Conservation (phyloP, 805 yeast species). For the Cyberlindnera samutprakarnensis region DNA sequence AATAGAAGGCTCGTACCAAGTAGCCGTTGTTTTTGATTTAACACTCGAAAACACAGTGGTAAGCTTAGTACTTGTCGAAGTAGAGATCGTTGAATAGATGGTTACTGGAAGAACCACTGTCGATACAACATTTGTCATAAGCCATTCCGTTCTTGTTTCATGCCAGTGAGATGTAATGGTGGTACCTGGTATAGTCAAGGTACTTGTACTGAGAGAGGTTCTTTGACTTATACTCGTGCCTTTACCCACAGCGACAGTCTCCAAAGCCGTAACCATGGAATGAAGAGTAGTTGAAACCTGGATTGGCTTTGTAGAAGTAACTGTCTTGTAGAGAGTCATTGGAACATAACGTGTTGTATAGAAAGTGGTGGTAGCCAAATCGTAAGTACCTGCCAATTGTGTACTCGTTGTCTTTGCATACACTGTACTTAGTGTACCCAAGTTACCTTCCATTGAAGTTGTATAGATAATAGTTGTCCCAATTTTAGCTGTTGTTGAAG, state of each 20-base stretch:
- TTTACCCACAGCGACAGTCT: slow-evolving; percentile 2
- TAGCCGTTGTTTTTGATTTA: slow-evolving; percentile 1
- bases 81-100: slow-evolving; percentile 2
- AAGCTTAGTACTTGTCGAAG: slow-evolving; percentile 2
- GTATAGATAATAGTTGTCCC: no score
- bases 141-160: slow-evolving; percentile 4
- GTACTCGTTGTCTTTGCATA: no score
- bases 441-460: no score
- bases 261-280: slow-evolving; percentile 1
- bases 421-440: no score
- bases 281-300: slow-evolving; percentile 4
- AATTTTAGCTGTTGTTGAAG: no score
- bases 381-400: no score
- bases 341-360: slow-evolving; percentile 1
- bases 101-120: slow-evolving; percentile 12
- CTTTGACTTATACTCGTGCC: slow-evolving; percentile 4
- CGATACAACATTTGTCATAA: slow-evolving; percentile 2
- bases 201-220: slow-evolving; percentile 7
- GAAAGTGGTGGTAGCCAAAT: no score
- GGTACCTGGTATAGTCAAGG: slow-evolving; percentile 8
- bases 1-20: slow-evolving; percentile 5
- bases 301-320: slow-evolving; percentile 4
- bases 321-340: slow-evolving; percentile 1
- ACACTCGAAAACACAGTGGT: slow-evolving; percentile 1
- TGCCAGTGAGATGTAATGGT: not conserved